These are phyloP conservation scores for Pinus albicaulis DNA, from an alignment of 75 land plant genomes.

Conservation along the genomic window DNA sequence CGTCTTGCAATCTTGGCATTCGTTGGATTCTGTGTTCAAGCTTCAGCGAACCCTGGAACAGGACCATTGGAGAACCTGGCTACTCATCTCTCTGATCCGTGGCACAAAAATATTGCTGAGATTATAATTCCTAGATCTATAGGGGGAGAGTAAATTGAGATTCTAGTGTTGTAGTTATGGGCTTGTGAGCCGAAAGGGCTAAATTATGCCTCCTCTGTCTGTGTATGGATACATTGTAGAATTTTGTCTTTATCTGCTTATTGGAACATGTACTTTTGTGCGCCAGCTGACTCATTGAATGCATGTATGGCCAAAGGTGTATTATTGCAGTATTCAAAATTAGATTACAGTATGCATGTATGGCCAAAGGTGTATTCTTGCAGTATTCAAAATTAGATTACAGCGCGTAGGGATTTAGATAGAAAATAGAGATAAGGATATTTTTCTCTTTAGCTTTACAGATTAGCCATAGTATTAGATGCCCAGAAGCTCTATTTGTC, in stretches of 20 bases:
- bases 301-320: neutral
- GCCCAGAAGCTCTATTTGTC: too few species aligned
- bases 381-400: too few species aligned
- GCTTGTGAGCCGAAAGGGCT: neutral
- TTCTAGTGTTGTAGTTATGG: neutral
- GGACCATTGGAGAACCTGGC: conserved; percentile 97
- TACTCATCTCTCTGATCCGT: conserved; percentile 93
- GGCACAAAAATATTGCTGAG: conserved; percentile 95
- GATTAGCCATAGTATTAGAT: too few species aligned
- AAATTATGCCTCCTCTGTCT: neutral
- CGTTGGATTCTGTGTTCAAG: conserved; percentile 90
- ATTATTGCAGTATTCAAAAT: too few species aligned
- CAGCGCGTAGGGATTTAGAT: too few species aligned
- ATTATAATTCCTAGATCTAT: conserved; percentile 79
- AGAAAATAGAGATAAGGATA: too few species aligned
- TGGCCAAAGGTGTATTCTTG: neutral
- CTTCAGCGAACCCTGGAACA: conserved; percentile 92
- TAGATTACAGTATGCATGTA: neutral
- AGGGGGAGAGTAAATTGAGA: conserved; percentile 20
- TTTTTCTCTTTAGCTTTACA: too few species aligned
- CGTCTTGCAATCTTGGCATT: conserved; percentile 93
- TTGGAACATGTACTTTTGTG: too few species aligned
- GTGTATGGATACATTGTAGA: conserved; percentile 6
- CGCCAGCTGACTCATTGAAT: neutral
- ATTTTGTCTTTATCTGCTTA: neutral